A percentile compares a stretch with the other conserved stretches of the same genome.
phyloP scores from a whole-genome alignment of 2,329 filamentous ascomycete genomes.

The Onygenales sp. region DNA sequence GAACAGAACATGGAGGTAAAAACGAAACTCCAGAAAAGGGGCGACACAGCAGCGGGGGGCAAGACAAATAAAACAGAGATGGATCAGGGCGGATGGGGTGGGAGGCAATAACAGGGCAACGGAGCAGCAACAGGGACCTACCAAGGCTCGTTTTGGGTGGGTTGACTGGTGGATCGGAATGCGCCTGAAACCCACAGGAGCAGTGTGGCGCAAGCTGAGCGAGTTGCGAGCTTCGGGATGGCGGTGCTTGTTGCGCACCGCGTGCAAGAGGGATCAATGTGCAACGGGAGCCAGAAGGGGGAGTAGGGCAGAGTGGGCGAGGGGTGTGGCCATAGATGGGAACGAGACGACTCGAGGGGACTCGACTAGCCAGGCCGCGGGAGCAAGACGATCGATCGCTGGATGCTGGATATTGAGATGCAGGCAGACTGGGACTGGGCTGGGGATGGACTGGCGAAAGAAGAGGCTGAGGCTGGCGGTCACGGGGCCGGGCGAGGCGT shows the following conservation, averaged over 20 bases:
- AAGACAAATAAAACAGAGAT: too few species aligned
- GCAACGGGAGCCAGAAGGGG: neutral
- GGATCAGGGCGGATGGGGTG: constrained; percentile 1
- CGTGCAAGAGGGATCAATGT: neutral
- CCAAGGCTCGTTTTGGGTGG: constrained; percentile 19
- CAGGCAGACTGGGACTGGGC: neutral
- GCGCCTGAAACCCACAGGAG: constrained; percentile 22
- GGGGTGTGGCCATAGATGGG: constrained; percentile 1
- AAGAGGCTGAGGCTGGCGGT: neutral
- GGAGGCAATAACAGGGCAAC: constrained; percentile 12
- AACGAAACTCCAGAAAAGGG: too few species aligned
- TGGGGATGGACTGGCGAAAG: neutral
- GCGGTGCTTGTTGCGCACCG: neutral
- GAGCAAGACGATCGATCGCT: too few species aligned
- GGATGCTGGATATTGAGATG: neutral
- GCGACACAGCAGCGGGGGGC: too few species aligned
- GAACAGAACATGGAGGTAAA: too few species aligned
- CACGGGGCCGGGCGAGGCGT: neutral
- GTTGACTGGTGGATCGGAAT: constrained; percentile 16
- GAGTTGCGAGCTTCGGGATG: constrained; percentile 14
- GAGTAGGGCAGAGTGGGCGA: neutral
- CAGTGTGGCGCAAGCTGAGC: constrained; percentile 38
- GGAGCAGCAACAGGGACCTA: constrained; percentile 11
- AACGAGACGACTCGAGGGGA: neutral
- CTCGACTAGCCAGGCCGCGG: too few species aligned